phyloP scores from a whole-genome alignment of 495 filamentous ascomycete genomes.

The Aspergillus conjunctus region DNA sequence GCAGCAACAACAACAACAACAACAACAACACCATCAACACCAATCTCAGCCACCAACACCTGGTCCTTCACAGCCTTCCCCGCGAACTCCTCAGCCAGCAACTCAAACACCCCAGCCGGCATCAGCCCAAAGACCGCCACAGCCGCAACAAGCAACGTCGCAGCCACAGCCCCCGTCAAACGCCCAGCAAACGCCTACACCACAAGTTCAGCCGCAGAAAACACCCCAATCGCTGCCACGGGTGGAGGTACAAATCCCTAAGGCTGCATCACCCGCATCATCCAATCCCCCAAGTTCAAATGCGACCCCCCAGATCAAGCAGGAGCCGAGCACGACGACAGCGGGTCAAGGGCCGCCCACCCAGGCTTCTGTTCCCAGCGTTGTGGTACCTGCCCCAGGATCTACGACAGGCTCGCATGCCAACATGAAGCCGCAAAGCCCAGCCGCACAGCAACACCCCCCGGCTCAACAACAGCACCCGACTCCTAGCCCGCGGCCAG shows the following conservation, averaged over 20 bases:
- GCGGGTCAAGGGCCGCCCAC: slow-evolving; percentile 23
- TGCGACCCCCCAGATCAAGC: slow-evolving; percentile 33
- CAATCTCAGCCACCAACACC: slow-evolving; percentile 14
- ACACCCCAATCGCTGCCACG: slow-evolving; percentile 31
- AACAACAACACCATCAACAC: slow-evolving; percentile 24
- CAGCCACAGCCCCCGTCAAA: slow-evolving; percentile 20
- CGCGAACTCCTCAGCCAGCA: slow-evolving; percentile 17
- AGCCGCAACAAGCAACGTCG: slow-evolving; percentile 15
- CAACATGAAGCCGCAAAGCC: slow-evolving; percentile 12
- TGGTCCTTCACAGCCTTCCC: slow-evolving; percentile 16
- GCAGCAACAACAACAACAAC: slow-evolving; percentile 24
- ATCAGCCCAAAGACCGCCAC: slow-evolving; percentile 15
- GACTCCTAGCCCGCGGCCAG: slow-evolving; percentile 28
- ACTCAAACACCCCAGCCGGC: slow-evolving; percentile 9
- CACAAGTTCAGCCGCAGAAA: slow-evolving; percentile 29
- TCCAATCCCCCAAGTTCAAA: slow-evolving; percentile 27
- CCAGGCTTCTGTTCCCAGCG: slow-evolving; percentile 25
- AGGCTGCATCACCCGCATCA: slow-evolving; percentile 37
- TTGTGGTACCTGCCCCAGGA: slow-evolving; percentile 28
- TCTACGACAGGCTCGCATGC: slow-evolving; percentile 13
- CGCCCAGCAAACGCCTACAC: slow-evolving; percentile 16
- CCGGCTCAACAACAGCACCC: slow-evolving; percentile 28
- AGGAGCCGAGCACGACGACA: slow-evolving; percentile 32
- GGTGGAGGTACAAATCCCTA: slow-evolving; percentile 32
- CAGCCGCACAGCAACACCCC: slow-evolving; percentile 15